Evolutionary conservation across 306 rosid species (phyloP).

Genomic region (Neltuma alba): DNA sequence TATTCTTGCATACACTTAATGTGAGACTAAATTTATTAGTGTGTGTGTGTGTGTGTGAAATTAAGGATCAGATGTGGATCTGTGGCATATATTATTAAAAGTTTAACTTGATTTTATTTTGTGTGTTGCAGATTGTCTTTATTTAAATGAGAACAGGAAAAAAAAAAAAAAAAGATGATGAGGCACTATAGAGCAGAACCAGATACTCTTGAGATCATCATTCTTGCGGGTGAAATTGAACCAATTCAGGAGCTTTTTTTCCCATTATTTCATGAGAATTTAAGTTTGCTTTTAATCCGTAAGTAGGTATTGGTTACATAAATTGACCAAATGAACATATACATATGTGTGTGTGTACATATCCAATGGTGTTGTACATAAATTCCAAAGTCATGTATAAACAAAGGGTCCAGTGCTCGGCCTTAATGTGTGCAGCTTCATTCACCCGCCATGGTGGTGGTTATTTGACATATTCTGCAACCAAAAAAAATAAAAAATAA

Average conservation of each 20-base stretch:
- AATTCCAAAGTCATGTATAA: too few species aligned
- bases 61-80: not conserved
- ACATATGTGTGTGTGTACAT: too few species aligned
- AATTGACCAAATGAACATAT: not conserved
- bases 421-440: too few species aligned
- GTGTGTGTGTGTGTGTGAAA: not conserved
- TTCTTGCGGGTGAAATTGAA: not conserved
- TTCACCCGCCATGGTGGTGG: too few species aligned
- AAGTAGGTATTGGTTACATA: not conserved
- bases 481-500: too few species aligned
- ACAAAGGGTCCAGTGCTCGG: too few species aligned
- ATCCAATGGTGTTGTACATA: not conserved
- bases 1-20: not conserved
- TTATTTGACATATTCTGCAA: too few species aligned
- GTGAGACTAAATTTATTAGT: not conserved
- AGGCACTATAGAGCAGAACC: not conserved
- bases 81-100: not conserved
- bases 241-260: not conserved
- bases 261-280: not conserved
- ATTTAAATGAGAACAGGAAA: not conserved
- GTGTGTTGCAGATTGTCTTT: constrained; percentile 1
- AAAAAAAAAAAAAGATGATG: too few species aligned
- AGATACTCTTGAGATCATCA: not conserved
- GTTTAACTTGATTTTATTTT: not conserved
- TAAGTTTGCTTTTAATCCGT: not conserved